Evolutionary conservation across 306 rosid genomes (phyloP).

Genomic region (Vigna mungo): DNA sequence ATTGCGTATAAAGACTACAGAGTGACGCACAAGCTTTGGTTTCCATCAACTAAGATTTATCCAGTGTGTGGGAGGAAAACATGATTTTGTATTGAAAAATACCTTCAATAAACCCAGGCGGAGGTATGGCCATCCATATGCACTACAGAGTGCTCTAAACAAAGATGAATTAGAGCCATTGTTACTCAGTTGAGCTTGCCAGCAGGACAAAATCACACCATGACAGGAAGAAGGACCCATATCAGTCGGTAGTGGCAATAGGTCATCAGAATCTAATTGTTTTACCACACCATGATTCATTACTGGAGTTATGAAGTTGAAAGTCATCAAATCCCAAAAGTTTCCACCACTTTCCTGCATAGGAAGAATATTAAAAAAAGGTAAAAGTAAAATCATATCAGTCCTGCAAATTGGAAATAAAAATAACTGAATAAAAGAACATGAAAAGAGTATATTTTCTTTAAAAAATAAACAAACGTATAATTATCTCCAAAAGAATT

Average conservation of each 20-base stretch:
- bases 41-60: conserved; percentile 30
- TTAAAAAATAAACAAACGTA: not conserved
- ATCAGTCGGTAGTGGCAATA: conserved; percentile 74
- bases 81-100: conserved; percentile 28
- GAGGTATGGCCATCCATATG: conserved; percentile 93
- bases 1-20: conserved; percentile 6
- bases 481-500: conserved; percentile 6
- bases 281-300: conserved; percentile 74
- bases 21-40: conserved; percentile 11
- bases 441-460: conserved; percentile 27
- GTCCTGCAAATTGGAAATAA: conserved; percentile 34
- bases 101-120: conserved; percentile 91
- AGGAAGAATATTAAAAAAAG: conserved; percentile 42
- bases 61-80: conserved; percentile 30
- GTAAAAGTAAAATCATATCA: conserved; percentile 42
- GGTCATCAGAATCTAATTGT: conserved; percentile 82
- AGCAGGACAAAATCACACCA: conserved; percentile 61
- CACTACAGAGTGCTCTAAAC: conserved; percentile 78
- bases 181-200: conserved; percentile 67
- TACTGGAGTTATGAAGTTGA: conserved; percentile 76
- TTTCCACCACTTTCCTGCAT: conserved; percentile 55
- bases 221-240: conserved; percentile 79
- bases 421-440: conserved; percentile 21
- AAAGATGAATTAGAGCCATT: conserved; percentile 66
- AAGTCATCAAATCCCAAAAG: conserved; percentile 76